Evolutionary conservation across 768 basidiomycete species (phyloP), one percentile per base, ranked within the genome.

Genomic region (Lanmaoa pseudosensibilis): DNA sequence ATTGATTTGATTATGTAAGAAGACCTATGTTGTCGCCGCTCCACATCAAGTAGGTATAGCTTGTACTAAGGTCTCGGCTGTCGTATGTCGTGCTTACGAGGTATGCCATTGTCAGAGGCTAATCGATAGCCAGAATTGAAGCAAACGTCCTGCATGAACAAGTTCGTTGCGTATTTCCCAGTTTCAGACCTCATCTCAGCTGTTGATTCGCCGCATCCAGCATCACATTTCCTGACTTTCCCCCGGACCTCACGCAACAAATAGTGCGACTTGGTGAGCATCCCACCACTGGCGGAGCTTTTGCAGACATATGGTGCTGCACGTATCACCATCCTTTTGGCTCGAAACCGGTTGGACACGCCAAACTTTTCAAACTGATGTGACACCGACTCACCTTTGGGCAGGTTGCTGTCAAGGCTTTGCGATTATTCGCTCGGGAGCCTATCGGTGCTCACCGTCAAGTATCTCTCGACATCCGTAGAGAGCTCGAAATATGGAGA

Each of bases 401-500:
- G 33, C n/a, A 60, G 59, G 59, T 60, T 19, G 59, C 51, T 36
- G 50, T 60, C 52, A 60, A 60, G 30, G 52, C 52, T 11, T 49
- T 55, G 33, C 59, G 59, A 33, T 46, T 45, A 41, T 52, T 56
- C 33, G 33, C 50, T 34, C 46, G 32, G 11, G 52, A 56, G 32
- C 38, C 36, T 9, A 3, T 38, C n/a, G 45, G 45, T 13, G 21
- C 52, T 6, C 25, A 38, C 15, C 49, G 39, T 2, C 46, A 56
- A 13, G 16, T 44, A 12, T 36, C 46, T 16, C n/a, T 49, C n/a
- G 54, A 52, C 8, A 43, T 57, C n/a, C 55, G 55, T 41, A 51
- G 60, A 11, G 48, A 62, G 15, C 60, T 62, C 19, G 60, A 62
- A 15, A 57, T 62, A 25, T 62, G 55, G 60, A 38, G 48, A n/a